Conservation (phyloP, 306 rosid genomes). For the Hylodesmum podocarpum region DNA sequence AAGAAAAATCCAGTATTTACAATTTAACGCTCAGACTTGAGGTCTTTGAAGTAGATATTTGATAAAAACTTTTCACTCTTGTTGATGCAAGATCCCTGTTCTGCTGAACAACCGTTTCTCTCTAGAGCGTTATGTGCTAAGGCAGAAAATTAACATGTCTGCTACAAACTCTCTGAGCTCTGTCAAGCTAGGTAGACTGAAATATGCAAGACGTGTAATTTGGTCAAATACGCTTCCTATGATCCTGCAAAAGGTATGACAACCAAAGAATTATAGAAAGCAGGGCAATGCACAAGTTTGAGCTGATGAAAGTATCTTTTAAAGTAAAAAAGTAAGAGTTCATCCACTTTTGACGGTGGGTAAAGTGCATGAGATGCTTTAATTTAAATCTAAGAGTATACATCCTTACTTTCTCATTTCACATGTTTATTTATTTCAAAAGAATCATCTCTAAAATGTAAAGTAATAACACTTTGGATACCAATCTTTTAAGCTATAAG, state of each 20-base stretch:
- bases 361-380: neutral
- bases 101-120: neutral
- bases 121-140: conserved; percentile 5
- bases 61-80: conserved; percentile 22
- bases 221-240: conserved; percentile 8
- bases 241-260: conserved; percentile 24
- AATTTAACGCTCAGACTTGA: conserved; percentile 28
- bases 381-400: neutral
- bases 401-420: neutral
- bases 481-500: neutral
- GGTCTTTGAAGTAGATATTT: conserved; percentile 22
- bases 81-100: conserved; percentile 25
- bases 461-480: neutral
- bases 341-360: neutral
- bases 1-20: conserved; percentile 33
- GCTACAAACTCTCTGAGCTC: conserved; percentile 18
- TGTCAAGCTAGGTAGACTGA: conserved; percentile 5
- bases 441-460: neutral
- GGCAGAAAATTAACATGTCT: conserved; percentile 17
- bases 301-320: neutral
- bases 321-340: neutral
- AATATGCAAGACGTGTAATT: conserved; percentile 1
- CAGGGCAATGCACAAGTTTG: neutral
- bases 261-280: neutral
- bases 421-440: neutral